These are phyloP conservation scores for Myrica gale DNA, from an alignment of 306 rosid genomes.

Conservation along the genomic window DNA sequence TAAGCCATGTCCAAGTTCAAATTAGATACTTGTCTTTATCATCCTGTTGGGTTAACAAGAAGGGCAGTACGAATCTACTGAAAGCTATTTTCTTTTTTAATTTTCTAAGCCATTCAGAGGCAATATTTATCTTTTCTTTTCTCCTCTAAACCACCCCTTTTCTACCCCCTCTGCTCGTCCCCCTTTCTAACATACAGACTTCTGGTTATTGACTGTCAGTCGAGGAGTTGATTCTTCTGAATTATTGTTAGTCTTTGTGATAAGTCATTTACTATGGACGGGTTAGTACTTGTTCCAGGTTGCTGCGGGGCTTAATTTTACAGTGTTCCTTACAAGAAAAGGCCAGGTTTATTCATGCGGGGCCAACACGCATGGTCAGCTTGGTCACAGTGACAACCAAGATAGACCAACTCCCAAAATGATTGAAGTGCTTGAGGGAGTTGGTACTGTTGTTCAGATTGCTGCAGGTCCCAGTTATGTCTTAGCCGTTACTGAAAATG, in stretches of 20 bases:
- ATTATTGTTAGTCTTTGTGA: neutral
- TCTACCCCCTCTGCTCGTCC: neutral
- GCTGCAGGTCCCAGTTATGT: constrained; percentile 85
- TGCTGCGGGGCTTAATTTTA: constrained; percentile 82
- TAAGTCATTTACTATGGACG: neutral
- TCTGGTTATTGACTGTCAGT: neutral
- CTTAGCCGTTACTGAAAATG: constrained; percentile 63
- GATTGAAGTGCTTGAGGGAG: constrained; percentile 51
- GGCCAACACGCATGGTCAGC: constrained; percentile 79
- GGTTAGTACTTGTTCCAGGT: constrained; percentile 51
- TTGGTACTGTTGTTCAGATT: constrained; percentile 62
- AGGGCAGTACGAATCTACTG: neutral
- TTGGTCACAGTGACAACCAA: constrained; percentile 74
- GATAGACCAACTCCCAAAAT: constrained; percentile 72
- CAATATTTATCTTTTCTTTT: neutral
- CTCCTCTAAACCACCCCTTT: neutral
- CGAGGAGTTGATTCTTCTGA: neutral
- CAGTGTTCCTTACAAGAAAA: constrained; percentile 76
- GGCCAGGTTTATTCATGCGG: constrained; percentile 89
- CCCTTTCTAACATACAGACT: neutral
- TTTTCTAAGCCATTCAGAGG: no score
- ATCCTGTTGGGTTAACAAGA: neutral
- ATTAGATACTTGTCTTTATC: neutral
- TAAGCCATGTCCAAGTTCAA: neutral
- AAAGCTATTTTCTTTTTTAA: no score